Evolutionary conservation across 805 yeast species (phyloP).

Genomic region (Metschnikowia drakensbergensis): DNA sequence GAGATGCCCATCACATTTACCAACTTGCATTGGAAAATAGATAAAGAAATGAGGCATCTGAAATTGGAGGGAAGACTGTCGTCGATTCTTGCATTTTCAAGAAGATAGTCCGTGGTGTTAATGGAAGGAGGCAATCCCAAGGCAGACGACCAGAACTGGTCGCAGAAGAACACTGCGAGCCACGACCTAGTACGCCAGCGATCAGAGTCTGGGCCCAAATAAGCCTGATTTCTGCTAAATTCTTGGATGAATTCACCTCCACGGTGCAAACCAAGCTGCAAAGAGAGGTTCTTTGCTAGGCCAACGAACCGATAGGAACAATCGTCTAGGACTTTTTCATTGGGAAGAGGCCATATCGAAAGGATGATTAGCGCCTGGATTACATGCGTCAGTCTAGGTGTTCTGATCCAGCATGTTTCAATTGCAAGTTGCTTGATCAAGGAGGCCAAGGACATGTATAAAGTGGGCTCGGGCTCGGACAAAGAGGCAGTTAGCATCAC

Average conservation of each 20-base stretch:
- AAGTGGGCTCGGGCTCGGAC: conserved; percentile 81
- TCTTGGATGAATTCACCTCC: conserved; percentile 86
- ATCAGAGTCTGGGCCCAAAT: conserved; percentile 80
- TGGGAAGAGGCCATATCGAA: conserved; percentile 89
- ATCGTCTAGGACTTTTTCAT: conserved; percentile 87
- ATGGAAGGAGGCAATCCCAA: conserved; percentile 85
- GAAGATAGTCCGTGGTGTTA: conserved; percentile 70
- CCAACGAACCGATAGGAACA: conserved; percentile 87
- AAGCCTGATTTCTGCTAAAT: conserved; percentile 84
- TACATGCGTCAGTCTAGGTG: conserved; percentile 91
- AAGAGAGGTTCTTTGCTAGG: conserved; percentile 75
- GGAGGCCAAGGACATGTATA: conserved; percentile 71
- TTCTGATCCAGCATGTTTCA: conserved; percentile 88
- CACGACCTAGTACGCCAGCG: conserved; percentile 93
- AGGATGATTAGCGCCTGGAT: conserved; percentile 85
- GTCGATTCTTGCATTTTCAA: conserved; percentile 76
- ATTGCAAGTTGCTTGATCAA: conserved; percentile 82
- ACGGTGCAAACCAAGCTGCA: conserved; percentile 85
- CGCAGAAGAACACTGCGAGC: conserved; percentile 83
- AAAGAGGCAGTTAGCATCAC: conserved; percentile 82
- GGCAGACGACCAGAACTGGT: conserved; percentile 86
- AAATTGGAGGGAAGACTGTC: conserved; percentile 61
- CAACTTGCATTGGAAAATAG: conserved; percentile 80
- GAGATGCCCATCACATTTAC: conserved; percentile 84
- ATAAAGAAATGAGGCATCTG: conserved; percentile 64